Base-by-base conservation (phyloP, 495 filamentous ascomycete species). In the Extremus antarcticus region DNA sequence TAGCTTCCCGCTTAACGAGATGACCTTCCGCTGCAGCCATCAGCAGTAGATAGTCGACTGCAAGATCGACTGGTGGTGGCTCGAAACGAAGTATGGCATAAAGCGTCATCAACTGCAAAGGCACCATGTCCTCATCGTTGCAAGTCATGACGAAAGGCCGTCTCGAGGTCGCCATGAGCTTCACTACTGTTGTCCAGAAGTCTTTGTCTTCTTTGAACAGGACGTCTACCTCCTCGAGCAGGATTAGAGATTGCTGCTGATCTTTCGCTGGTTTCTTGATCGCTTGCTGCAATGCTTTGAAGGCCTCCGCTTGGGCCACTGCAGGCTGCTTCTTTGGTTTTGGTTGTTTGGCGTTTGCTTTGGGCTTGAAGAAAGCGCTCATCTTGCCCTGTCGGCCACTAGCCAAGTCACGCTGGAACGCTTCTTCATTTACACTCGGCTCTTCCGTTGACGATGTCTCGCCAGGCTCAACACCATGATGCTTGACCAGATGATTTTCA, bases 71-170 rank as follows among this genome's bases (percentile, higher is more conserved):
- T 0, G 87, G 80, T 1, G 90, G 85, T 7, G 76, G 70, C 2
- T 74, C 74, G 59, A 92, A 84, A n/a, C 94, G 84, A 41, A 99
- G 76, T 47, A 96, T 90, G 21, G 86, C 92, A 63, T 95, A 84
- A 1, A 95, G 72, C 9, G 76, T 78, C 48, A 95, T 73, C 13
- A 76, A 78, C 19, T 83, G 74, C 0, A 87, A 55, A 0, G 90
- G 89, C 3, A 99, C 65, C 13, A 86, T 65, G 23, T 70, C 76
- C 66, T 97, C 94, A 59, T 96, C 81, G 55, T 89, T 95, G 74
- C 94, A 97, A 0, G 94, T 97, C 70, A 99, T 83, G 61, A 99
- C 75, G 40, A 99, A 86, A 1, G 94, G 94, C 39, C 94, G 79
- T 63, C 87, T 92, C 0, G 94, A 95, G 57, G 89, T 83, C 15